Evolutionary conservation across 2,329 filamentous ascomycete genomes (phyloP), one percentile per base, ranked within the genome.

Genomic region (Lecanosticta acicola): DNA sequence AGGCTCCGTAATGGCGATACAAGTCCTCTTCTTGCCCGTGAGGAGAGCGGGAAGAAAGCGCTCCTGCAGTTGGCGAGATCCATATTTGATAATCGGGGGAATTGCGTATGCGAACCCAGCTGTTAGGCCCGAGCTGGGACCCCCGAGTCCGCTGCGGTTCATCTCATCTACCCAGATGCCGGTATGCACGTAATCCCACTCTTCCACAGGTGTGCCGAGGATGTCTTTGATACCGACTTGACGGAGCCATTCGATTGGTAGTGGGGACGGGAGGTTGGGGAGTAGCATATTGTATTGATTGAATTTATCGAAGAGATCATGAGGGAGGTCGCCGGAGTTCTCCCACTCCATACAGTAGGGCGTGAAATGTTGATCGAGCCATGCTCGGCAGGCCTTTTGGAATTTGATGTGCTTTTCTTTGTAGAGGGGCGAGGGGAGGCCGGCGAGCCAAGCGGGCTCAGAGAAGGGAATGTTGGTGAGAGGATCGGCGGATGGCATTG

Each of bases 1-100:
- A 0, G 84, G 84, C 60, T 89, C 85, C 0, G 85, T 88, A 55
- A 89, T 87, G 9, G 84, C 85, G 55, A 89, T 87, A 59, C 85
- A 88, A 13, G 74, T 73, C 39, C 84, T 73, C 67, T 81, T 85
- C 61, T 74, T 76, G 3, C 82, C 81, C 0, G 74, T 77, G 13
- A 88, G 69, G 1, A 87, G 69, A 35, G 84, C 81, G 0, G 83
- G 83, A 3, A 88, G 68, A 51, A 83, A 81, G 8, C 74, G 71
- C 54, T 84, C 79, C 62, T 86, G 80, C 21, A 87, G 67, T 51
- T 76, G 62, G 41, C 65, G 62, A 55, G 68, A 76, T 4, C 79
- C 83, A 59, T 81, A 87, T 58, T 85, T 84, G 55, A 85, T 60
- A 38, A 88, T 74, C 0, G 84, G 83, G 0, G 84, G 82, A 3